Conservation (phyloP, 2,329 filamentous ascomycete genomes). For the Exophiala aquamarina region DNA sequence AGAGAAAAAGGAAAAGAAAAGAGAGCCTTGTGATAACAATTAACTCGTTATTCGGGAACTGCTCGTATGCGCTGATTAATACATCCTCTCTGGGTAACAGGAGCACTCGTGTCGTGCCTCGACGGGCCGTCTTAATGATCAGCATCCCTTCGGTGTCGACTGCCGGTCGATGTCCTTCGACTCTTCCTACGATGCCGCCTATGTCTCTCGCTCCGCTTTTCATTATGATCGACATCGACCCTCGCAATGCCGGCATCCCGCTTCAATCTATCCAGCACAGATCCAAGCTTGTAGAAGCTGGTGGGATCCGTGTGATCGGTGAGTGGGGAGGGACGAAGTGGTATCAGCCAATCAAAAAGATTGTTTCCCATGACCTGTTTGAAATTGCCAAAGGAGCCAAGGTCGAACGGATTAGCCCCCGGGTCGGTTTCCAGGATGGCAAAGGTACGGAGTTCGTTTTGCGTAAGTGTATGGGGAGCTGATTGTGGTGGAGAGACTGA, state of each 20-base stretch:
- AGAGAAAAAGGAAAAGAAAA: too few species aligned
- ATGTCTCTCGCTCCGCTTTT: constrained; percentile 5
- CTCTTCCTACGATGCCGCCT: neutral
- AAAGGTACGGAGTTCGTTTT: constrained; percentile 60
- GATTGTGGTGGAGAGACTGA: neutral
- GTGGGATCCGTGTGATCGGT: constrained; percentile 63
- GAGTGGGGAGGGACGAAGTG: constrained; percentile 73
- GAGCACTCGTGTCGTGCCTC: too few species aligned
- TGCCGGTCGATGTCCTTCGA: neutral
- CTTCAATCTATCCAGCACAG: constrained; percentile 58
- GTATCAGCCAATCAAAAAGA: constrained; percentile 76
- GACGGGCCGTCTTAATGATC: too few species aligned
- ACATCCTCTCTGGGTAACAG: too few species aligned
- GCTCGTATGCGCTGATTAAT: too few species aligned
- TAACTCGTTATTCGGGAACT: too few species aligned
- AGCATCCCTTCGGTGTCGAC: too few species aligned
- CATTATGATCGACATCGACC: constrained; percentile 9
- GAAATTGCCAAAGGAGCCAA: constrained; percentile 70
- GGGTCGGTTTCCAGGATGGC: constrained; percentile 72
- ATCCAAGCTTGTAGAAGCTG: constrained; percentile 69
- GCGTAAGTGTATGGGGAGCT: constrained; percentile 39
- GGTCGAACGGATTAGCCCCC: constrained; percentile 83
- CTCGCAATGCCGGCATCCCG: constrained; percentile 41
- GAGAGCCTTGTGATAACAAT: too few species aligned
- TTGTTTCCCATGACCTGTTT: constrained; percentile 74